Base-by-base conservation (phyloP, 1,139 yeast genomes). In the Arxiozyma telluris region DNA sequence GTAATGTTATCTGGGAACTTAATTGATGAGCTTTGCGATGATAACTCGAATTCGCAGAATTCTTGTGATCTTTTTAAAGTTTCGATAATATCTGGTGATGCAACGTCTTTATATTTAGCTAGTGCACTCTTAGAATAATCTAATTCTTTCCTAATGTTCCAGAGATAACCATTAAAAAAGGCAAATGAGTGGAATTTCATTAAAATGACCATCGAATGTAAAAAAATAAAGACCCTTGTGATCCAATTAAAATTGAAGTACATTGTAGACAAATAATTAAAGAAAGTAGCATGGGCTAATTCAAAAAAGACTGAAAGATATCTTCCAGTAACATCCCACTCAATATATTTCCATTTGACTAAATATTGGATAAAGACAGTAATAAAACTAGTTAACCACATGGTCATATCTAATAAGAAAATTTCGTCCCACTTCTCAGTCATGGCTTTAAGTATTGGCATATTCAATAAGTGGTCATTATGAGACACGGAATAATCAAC, bases 161-260 rank as follows among this genome's bases (percentile, higher is more conserved):
- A 87, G 53, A 90, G 72, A 66, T 90, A 88, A 0, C 97, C 97
- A 66, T 90, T 89, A 71, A 83, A 90, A 62, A 84, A 88, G 1
- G 87, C 87, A 65, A 84, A 91, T 3, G 96, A 88, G 67, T 91
- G 96, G 82, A 84, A 84, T 67, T 91, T 91, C 98, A 91, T 91
- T 57, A 91, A 67, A 61, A 89, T 73, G 4, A 91, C 97, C 50
- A 88, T 75, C 17, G 88, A 80, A 68, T 91, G 97, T 55, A 91
- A 74, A 54, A 87, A 77, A 58, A 91, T 71, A 63, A 86, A 91
- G 42, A 90, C 90, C 63, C 83, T 82, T 1, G 88, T 96, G 54
- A 89, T 85, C 97, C 97, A 91, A 6, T 90, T 87, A 62, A 76
- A 85, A 34, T 75, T 69, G n/a, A 60, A 52, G 55, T 69, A 64